Conservation (phyloP, 2,329 filamentous ascomycete species). For the Aspergillus caelatus region DNA sequence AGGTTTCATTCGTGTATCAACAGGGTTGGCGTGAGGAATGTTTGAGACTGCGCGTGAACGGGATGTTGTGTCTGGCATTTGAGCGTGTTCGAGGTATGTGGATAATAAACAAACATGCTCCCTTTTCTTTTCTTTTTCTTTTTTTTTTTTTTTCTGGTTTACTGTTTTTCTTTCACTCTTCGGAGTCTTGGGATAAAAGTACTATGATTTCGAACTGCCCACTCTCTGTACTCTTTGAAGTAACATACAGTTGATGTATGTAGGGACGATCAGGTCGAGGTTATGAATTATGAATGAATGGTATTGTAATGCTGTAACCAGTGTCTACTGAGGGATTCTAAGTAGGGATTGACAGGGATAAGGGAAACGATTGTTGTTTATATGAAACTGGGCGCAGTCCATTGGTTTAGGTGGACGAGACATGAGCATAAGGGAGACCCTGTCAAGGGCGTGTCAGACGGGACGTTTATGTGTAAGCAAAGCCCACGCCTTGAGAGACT, state of each 20-base stretch:
- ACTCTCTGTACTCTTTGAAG: not conserved
- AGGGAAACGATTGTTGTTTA: not conserved
- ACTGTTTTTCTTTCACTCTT: not conserved
- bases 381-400: not conserved
- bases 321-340: not conserved
- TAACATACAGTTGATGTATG: not conserved
- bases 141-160: not conserved
- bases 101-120: not conserved
- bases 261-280: not conserved
- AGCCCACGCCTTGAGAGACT: not conserved
- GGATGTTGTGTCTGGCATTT: not conserved
- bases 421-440: not conserved
- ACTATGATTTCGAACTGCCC: not conserved
- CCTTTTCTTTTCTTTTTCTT: not conserved
- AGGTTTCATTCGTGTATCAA: not conserved
- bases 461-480: not conserved
- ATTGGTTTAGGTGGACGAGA: no score
- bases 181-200: not conserved
- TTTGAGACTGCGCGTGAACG: not conserved
- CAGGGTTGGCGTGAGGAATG: slow-evolving; percentile 1
- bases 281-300: not conserved
- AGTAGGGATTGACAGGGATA: not conserved
- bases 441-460: not conserved
- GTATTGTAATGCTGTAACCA: not conserved
- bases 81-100: not conserved